These are phyloP conservation scores for Verticillium tricorpus DNA, from an alignment of 2,329 filamentous ascomycete genomes.

Conservation along the genomic window DNA sequence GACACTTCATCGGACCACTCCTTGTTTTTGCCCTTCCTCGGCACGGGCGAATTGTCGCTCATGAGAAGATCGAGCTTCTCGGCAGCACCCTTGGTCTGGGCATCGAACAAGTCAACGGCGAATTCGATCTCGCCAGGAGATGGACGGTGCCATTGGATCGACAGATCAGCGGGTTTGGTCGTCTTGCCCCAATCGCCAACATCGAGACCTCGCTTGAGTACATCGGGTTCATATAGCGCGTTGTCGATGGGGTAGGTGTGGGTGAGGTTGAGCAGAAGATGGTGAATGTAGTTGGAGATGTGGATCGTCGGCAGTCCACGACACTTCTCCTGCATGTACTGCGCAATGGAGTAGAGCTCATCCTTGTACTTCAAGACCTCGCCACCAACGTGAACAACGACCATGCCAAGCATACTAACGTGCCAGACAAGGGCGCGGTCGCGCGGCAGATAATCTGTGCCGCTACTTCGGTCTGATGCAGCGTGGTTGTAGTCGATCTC, in stretches of 20 bases:
- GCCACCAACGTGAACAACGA: constrained; percentile 89
- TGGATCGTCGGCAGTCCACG: constrained; percentile 91
- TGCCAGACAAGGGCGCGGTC: constrained; percentile 96
- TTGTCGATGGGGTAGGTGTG: constrained; percentile 92
- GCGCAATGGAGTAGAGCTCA: constrained; percentile 84
- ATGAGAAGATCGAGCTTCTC: constrained; percentile 74
- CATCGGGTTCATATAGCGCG: constrained; percentile 76
- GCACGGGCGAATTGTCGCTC: constrained; percentile 74
- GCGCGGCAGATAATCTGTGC: constrained; percentile 86
- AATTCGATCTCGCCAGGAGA: constrained; percentile 77
- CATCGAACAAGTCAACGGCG: constrained; percentile 82
- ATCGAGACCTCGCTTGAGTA: constrained; percentile 66
- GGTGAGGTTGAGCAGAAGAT: constrained; percentile 89
- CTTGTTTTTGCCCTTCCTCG: constrained; percentile 91
- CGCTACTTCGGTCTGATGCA: constrained; percentile 89
- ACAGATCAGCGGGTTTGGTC: constrained; percentile 70
- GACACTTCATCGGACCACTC: constrained; percentile 98
- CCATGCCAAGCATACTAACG: constrained; percentile 95
- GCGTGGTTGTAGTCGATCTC: constrained; percentile 97
- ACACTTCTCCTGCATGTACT: constrained; percentile 96
- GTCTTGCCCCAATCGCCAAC: constrained; percentile 79
- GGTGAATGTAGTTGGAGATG: constrained; percentile 96
- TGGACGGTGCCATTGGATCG: constrained; percentile 88
- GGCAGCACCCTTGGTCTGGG: constrained; percentile 73
- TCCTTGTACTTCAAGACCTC: constrained; percentile 85